Evolutionary conservation across 2,329 filamentous ascomycete species (phyloP).

Genomic region (Triangularia verruculosa): DNA sequence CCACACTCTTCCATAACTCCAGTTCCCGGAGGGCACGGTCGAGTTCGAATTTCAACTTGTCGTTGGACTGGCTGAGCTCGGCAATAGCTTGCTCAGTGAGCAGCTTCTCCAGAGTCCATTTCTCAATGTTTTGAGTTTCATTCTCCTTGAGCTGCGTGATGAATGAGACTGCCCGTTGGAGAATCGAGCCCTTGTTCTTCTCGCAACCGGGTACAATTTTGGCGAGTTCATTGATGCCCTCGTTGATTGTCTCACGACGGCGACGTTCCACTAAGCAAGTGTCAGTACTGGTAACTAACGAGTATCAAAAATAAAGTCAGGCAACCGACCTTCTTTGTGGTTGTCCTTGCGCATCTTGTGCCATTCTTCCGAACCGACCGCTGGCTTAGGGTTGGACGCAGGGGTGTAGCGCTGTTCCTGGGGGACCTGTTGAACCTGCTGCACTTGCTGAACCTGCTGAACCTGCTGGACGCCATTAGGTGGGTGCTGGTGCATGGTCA

Average conservation of each 20-base stretch:
- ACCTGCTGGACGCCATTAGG: slow-evolving; percentile 40
- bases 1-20: slow-evolving; percentile 73
- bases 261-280: slow-evolving; percentile 76
- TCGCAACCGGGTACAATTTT: slow-evolving; percentile 98
- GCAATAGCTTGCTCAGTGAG: slow-evolving; percentile 84
- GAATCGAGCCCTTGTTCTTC: slow-evolving; percentile 97
- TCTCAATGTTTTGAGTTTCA: slow-evolving; percentile 88
- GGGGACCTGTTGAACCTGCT: slow-evolving; percentile 3
- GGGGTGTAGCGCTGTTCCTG: slow-evolving; percentile 34
- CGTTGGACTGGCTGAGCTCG: slow-evolving; percentile 82
- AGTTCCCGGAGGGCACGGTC: slow-evolving; percentile 74
- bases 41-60: slow-evolving; percentile 79
- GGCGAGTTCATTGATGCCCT: slow-evolving; percentile 95
- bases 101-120: slow-evolving; percentile 89
- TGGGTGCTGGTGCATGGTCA: slow-evolving; percentile 30
- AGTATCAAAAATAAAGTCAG: neutral
- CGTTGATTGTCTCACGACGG: slow-evolving; percentile 95
- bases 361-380: slow-evolving; percentile 96
- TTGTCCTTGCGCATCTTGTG: slow-evolving; percentile 96
- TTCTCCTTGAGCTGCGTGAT: slow-evolving; percentile 94
- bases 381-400: slow-evolving; percentile 61
- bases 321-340: slow-evolving; percentile 87
- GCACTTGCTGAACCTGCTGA: slow-evolving; percentile 24
- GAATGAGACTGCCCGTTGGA: slow-evolving; percentile 89
- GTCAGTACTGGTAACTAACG: slow-evolving; percentile 25